Evolutionary conservation across 75 land plant species (phyloP), one percentile per base, ranked within the genome.

Genomic region (Cryptomeria japonica): DNA sequence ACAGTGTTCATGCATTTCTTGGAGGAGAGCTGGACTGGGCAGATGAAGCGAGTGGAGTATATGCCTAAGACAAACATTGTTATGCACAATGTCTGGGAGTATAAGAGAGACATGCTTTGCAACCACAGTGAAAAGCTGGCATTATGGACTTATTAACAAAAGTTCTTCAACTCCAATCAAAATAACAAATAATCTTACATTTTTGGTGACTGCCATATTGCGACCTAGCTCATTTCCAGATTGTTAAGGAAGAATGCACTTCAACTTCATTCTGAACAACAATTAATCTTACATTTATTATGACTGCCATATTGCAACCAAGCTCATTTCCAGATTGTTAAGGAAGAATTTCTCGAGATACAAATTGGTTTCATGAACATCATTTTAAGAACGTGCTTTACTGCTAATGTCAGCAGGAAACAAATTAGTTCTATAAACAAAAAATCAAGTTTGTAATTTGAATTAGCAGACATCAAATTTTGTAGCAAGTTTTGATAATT

Each of bases 61-160:
- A 42, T 85, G 80, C 91, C 86, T 85, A 79, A 85, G 47, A 85
- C 79, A 38, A 75, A 73, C 49, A 25, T 68, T 53, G 76, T 19
- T 22, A 19, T 83, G 36, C 22, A 38, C 13, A 32, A 82, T 79
- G 70, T 34, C 53, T 39, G 83, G 36, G 83, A 42, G 55, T 37
- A 42, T 28, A 77, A 79, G 86, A 70, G 13, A 42, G 44, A 41
- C 82, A 53, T 49, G 47, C 68, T 89, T 22, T 84, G 86, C 18
- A 44, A 77, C 77, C 88, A 87, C 73, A 79, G 85, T 46, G 92
- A 91, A 41, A 90, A 87, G 86, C 55, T 91, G 56, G 92, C 91
- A 87, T 87, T 72, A 68, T 84, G 92, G 92, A 7, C 88, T 87
- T 76, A 49, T 90, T 44, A 90, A n/a, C 68, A 89, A 85, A 38